A percentile compares a stretch with the other conserved stretches of the same genome.
phyloP scores from a whole-genome alignment of 139 green algal species.

The Micractinium sp. region DNA sequence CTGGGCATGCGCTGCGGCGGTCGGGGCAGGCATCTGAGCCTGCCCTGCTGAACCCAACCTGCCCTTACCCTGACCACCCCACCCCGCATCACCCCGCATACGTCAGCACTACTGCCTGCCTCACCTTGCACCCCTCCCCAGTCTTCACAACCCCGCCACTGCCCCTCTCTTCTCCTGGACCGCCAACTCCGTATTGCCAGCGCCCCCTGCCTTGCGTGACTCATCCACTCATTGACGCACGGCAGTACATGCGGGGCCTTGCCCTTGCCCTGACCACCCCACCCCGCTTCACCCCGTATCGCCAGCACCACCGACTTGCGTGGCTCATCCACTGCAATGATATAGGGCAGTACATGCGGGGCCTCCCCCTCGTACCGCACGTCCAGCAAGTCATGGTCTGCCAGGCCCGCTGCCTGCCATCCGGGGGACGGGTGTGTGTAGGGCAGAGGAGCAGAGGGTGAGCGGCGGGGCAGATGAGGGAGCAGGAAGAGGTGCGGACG shows the following conservation, averaged over 20 bases:
- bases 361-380: constrained; percentile 47
- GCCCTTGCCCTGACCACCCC: too few species aligned
- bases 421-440: background rate
- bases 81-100: constrained; percentile 48
- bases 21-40: too few species aligned
- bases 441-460: background rate
- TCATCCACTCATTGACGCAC: too few species aligned
- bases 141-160: too few species aligned
- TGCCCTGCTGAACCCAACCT: too few species aligned
- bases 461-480: background rate
- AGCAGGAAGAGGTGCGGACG: background rate
- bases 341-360: constrained; percentile 65
- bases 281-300: constrained; percentile 47
- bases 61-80: too few species aligned
- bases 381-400: constrained; percentile 52
- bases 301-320: constrained; percentile 56
- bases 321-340: constrained; percentile 58
- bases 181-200: too few species aligned
- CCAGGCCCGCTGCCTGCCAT: constrained; percentile 48
- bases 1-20: too few species aligned
- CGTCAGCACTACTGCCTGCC: constrained; percentile 53
- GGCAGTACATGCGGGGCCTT: background rate
- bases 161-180: too few species aligned
- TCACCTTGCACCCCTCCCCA: too few species aligned
- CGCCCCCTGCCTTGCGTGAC: too few species aligned